Evolutionary conservation across 2,329 filamentous ascomycete genomes (phyloP), one percentile per base, ranked within the genome.

Genomic region (Dothistroma pini): DNA sequence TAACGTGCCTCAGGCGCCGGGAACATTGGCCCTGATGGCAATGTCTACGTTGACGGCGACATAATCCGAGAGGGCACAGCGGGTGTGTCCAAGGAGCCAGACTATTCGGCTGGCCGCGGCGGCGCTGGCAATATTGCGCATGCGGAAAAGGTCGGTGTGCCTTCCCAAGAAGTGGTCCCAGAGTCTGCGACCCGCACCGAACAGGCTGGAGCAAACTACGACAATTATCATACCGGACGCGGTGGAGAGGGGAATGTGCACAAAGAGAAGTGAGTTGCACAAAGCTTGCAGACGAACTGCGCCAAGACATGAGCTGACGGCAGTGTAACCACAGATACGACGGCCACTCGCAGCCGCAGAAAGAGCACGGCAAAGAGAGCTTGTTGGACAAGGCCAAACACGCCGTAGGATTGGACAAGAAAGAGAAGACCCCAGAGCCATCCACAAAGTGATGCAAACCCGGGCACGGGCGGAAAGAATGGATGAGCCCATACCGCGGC

Each of bases 1-100:
- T 62, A n/a, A 63, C 50, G 51, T 38, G n/a, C 31, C 21, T 35
- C 62, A 86, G 83, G 83, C 65, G 80, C 82, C 63, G 84, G 83
- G 64, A 86, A 86, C 72, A 85, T 86, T 63, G 79, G 81, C 60
- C 76, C 75, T 35, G 83, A 85, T 68, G 55, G 70, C 32, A 79
- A 75, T 31, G 69, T 77, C 22, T 80, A 80, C 70, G 73, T 74
- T 51, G 78, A 80, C 63, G 78, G 74, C 62, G 74, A 72, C 65
- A 79, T 81, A 61, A 71, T 78, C 47, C 79, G 78, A 69, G 78
- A 81, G 71, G 79, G 78, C 62, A 54, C 73, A 32, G 69, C 73
- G 60, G 77, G 77, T 66, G 72, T 76, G 52, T 72, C 74, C 44
- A 59, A 54, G 14, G 68, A 74, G 50, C 72, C 71, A 22, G 75